phyloP scores from a whole-genome alignment of 345 rosid genomes.

The Raphanus sativus region DNA sequence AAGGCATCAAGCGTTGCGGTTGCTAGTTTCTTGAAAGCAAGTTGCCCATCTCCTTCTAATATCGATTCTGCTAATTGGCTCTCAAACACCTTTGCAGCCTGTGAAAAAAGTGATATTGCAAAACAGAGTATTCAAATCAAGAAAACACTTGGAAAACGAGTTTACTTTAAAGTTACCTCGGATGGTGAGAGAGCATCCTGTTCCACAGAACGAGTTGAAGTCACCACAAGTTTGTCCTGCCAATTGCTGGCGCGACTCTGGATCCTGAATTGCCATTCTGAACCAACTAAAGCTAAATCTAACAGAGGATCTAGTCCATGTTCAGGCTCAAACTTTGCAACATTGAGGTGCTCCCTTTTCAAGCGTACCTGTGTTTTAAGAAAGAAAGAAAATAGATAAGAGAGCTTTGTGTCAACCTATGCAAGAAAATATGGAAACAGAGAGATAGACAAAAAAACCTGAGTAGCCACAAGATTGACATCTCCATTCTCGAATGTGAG shows the following conservation, averaged over 20 bases:
- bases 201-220: slow-evolving; percentile 87
- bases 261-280: slow-evolving; percentile 97
- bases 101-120: slow-evolving; percentile 13
- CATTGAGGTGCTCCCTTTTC: slow-evolving; percentile 86
- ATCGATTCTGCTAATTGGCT: slow-evolving; percentile 96
- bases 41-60: slow-evolving; percentile 94
- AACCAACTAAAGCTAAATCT: slow-evolving; percentile 96
- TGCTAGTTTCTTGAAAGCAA: slow-evolving; percentile 95
- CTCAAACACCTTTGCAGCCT: slow-evolving; percentile 96
- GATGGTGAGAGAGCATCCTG: slow-evolving; percentile 93
- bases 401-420: neutral
- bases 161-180: slow-evolving; percentile 63
- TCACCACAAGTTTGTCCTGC: slow-evolving; percentile 93
- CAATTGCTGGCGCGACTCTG: slow-evolving; percentile 96
- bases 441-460: slow-evolving; percentile 44
- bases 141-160: no score
- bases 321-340: slow-evolving; percentile 97
- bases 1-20: slow-evolving; percentile 88
- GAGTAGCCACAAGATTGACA: slow-evolving; percentile 97
- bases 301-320: slow-evolving; percentile 83
- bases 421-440: slow-evolving; percentile 28
- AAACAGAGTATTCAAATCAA: neutral
- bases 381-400: slow-evolving; percentile 5
- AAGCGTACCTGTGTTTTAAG: slow-evolving; percentile 71
- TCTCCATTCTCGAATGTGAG: slow-evolving; percentile 96